Percentiles rank a stretch among this genome's conserved stretches.
These are phyloP conservation scores for Aspergillus sp. DNA, from an alignment of 2,329 filamentous ascomycete species.

Conservation along the genomic window DNA sequence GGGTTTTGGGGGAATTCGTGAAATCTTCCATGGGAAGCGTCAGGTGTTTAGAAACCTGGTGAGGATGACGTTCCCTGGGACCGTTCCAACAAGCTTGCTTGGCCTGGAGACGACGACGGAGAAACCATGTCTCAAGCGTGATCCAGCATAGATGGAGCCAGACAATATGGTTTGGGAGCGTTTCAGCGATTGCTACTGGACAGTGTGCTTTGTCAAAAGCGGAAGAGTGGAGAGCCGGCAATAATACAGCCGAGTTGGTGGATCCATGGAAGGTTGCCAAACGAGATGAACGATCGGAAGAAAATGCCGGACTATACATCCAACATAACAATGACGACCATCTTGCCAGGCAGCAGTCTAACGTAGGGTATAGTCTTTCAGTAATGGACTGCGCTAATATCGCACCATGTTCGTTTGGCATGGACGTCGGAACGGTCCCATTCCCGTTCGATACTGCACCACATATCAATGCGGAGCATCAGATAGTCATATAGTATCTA, in stretches of 20 bases:
- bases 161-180: too few species aligned
- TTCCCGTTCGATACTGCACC: too few species aligned
- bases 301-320: neutral
- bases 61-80: neutral
- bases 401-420: too few species aligned
- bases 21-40: too few species aligned
- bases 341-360: neutral
- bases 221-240: neutral
- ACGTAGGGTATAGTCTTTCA: neutral
- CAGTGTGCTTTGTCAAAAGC: neutral
- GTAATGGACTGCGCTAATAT: too few species aligned
- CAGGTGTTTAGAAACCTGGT: neutral
- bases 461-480: too few species aligned
- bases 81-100: constrained; percentile 5
- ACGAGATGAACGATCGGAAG: neutral
- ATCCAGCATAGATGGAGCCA: neutral
- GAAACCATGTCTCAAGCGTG: neutral
- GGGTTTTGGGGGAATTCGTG: neutral
- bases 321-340: neutral
- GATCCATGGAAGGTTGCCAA: neutral
- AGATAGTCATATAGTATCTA: too few species aligned
- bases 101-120: neutral
- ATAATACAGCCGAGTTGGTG: neutral
- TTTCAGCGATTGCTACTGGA: too few species aligned
- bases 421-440: too few species aligned